These are phyloP conservation scores for Candida awuae DNA, from an alignment of 805 yeast species.

Conservation along the genomic window DNA sequence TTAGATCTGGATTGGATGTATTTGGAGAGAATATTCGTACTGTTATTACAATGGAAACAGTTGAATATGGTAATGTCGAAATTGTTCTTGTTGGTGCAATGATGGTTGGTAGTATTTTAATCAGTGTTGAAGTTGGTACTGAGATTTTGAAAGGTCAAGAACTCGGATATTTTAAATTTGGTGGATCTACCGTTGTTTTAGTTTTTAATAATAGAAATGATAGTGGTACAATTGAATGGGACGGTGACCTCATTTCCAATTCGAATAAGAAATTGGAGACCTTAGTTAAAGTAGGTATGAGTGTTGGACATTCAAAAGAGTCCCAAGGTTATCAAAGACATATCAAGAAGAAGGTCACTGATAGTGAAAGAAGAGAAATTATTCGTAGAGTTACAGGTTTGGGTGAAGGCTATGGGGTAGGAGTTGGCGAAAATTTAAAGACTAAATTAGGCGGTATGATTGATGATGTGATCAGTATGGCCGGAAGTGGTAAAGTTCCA, in stretches of 20 bases:
- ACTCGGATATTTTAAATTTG: slow-evolving; percentile 90
- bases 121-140: slow-evolving; percentile 59
- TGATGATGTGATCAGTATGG: slow-evolving; percentile 11
- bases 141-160: slow-evolving; percentile 64
- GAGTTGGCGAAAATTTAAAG: slow-evolving; percentile 6
- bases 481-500: slow-evolving; percentile 9
- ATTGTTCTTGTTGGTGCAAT: slow-evolving; percentile 90
- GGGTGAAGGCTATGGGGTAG: slow-evolving; percentile 4
- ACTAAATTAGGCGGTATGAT: slow-evolving; percentile 9
- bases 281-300: slow-evolving; percentile 81
- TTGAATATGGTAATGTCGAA: slow-evolving; percentile 68
- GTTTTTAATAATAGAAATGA: slow-evolving; percentile 40
- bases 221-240: slow-evolving; percentile 44
- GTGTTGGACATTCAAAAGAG: slow-evolving; percentile 67
- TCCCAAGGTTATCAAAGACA: slow-evolving; percentile 41
- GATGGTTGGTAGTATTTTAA: slow-evolving; percentile 92
- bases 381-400: slow-evolving; percentile 16
- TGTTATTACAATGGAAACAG: slow-evolving; percentile 66
- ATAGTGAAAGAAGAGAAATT: slow-evolving; percentile 6
- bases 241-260: slow-evolving; percentile 63
- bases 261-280: slow-evolving; percentile 72
- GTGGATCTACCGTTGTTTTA: slow-evolving; percentile 81
- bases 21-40: slow-evolving; percentile 86
- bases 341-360: slow-evolving; percentile 5
- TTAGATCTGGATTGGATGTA: slow-evolving; percentile 79